Evolutionary conservation across 345 rosid genomes (phyloP), one percentile per base, ranked within the genome.

Genomic region (Heritiera fomes): DNA sequence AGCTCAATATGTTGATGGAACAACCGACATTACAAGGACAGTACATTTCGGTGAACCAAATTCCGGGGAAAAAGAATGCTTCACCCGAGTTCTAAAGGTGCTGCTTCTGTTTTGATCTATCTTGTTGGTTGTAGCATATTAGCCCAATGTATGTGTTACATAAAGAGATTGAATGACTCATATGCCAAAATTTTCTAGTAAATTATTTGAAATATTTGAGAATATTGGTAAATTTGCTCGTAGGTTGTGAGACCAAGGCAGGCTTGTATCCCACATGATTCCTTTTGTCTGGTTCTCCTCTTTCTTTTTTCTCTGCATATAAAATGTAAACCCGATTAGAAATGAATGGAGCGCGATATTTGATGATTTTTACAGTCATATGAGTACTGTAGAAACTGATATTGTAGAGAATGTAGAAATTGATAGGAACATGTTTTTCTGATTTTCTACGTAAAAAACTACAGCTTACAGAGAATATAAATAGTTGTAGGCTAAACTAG

Each of bases 1-100:
- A 82, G 99, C 98, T 78, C 99, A 95, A 78, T 93, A 90, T 85
- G 83, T 90, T 40, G 99, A 95, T 80, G 99, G 99, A 82, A 95
- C 98, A 75, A 95, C 99, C 64, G 99, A 95, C 79, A 88, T 95
- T 80, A 95, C 99, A 43, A 88, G 99, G 86, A 95, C 99, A 15
- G 99, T 89, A 46, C 99, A 95, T 82, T 95, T 93, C 84, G 91
- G 93, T 38, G 87, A 89, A 81, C 99, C 98, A 70, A 86, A 92
- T 47, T 79, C 89, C 50, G 87, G 93, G 62, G 91, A 95, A 79
- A 95, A 90, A 75, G 98, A 92, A 82, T 95, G 98, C 88, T 95
- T 90, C 86, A 95, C 99, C 59, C 87, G 94, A 78, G 99, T 95
- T 86, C 81, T 95, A 45, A 92, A 93, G 95, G 97, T 95, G 67